Conservation (phyloP, 139 green algal genomes). For the Micractinium sp. region DNA sequence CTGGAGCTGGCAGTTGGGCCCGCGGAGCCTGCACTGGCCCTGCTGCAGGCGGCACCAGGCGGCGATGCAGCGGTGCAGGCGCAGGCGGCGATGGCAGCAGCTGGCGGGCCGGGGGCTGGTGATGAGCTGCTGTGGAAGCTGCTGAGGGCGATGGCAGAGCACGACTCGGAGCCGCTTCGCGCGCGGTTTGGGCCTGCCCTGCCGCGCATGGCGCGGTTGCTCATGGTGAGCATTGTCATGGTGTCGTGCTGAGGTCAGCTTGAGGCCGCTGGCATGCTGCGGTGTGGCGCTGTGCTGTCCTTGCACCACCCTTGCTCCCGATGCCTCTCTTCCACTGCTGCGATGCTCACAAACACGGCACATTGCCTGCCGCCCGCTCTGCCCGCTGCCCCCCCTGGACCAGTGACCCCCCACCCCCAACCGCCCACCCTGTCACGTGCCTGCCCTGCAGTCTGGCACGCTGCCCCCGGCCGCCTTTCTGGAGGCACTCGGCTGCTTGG, state of each 20-base stretch:
- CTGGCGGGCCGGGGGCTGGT: constrained; percentile 32
- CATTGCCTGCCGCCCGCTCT: neutral
- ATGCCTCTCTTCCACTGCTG: neutral
- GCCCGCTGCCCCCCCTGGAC: no score
- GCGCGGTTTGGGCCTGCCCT: constrained; percentile 71
- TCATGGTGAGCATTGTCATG: constrained; percentile 50
- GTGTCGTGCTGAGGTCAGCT: neutral
- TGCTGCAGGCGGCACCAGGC: neutral
- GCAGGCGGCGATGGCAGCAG: constrained; percentile 57
- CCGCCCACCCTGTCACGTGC: neutral
- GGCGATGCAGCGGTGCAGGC: neutral
- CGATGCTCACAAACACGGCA: neutral
- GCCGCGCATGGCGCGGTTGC: constrained; percentile 64
- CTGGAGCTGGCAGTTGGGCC: constrained; percentile 51
- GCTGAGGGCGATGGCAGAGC: constrained; percentile 65
- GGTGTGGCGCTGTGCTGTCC: no score
- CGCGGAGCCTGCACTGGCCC: neutral
- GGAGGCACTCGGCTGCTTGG: constrained; percentile 81
- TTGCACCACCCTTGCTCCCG: neutral
- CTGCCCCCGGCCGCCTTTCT: constrained; percentile 68
- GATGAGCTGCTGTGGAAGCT: constrained; percentile 90
- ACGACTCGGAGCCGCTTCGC: constrained; percentile 60
- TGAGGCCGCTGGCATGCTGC: neutral
- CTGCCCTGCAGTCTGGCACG: neutral
- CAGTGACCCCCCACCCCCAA: no score